Evolutionary conservation across 441 rosid genomes (phyloP).

Genomic region (Cnidoscolus chayamansa): DNA sequence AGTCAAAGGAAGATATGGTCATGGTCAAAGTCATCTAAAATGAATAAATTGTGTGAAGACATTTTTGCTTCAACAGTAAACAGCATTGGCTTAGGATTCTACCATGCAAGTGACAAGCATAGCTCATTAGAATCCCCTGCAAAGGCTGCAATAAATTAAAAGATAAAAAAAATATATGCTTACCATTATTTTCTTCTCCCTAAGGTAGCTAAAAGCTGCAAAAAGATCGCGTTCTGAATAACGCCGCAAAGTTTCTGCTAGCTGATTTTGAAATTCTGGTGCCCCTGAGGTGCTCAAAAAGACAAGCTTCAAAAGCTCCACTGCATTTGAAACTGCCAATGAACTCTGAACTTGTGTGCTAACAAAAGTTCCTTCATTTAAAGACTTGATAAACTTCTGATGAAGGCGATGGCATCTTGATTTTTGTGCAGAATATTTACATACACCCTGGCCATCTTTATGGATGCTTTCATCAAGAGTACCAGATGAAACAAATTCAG

Average conservation of each 20-base stretch:
- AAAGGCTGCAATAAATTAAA: conserved; percentile 15
- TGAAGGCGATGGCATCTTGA: conserved; percentile 51
- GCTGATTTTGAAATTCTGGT: conserved; percentile 57
- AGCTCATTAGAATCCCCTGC: conserved; percentile 1
- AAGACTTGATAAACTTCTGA: conserved; percentile 52
- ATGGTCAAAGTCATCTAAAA: neutral
- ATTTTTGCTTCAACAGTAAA: neutral
- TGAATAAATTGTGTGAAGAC: conserved; percentile 1
- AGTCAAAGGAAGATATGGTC: neutral
- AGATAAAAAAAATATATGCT: conserved; percentile 20
- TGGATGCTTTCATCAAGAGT: conserved; percentile 33
- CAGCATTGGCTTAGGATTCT: neutral
- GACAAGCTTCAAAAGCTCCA: conserved; percentile 88
- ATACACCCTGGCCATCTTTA: conserved; percentile 36
- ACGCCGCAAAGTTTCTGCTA: conserved; percentile 75
- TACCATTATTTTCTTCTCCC: conserved; percentile 89
- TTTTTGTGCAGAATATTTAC: conserved; percentile 40
- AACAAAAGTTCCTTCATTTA: conserved; percentile 50
- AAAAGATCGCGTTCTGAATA: conserved; percentile 94
- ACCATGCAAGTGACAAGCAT: neutral
- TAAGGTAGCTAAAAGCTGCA: conserved; percentile 92
- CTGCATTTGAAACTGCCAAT: conserved; percentile 90
- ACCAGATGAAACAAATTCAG: conserved; percentile 44
- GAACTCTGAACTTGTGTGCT: conserved; percentile 56
- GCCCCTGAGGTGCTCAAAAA: conserved; percentile 81